These are phyloP conservation scores for Chlamydomonas urium DNA, from an alignment of 139 green algal genomes.

Conservation along the genomic window DNA sequence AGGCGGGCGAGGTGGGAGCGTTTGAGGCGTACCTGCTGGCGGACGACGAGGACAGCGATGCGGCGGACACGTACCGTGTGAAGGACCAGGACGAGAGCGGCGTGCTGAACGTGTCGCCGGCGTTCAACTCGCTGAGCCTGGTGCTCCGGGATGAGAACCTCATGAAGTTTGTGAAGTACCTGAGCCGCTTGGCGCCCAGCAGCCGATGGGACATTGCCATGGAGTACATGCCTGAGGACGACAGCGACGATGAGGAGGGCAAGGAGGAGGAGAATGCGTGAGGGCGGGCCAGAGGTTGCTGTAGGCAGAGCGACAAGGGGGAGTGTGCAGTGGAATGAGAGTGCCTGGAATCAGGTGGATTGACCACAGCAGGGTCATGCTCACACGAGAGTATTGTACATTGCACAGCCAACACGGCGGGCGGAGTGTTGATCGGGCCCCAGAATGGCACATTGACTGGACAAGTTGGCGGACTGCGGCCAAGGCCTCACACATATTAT, in stretches of 20 bases:
- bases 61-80: constrained; percentile 58
- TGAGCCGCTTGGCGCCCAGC: constrained; percentile 24
- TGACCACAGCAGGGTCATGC: too few species aligned
- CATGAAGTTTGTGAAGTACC: constrained; percentile 83
- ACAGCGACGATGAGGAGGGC: constrained; percentile 30
- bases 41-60: constrained; percentile 59
- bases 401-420: too few species aligned
- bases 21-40: constrained; percentile 83
- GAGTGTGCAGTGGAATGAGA: too few species aligned
- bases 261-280: constrained; percentile 3
- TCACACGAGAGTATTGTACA: too few species aligned
- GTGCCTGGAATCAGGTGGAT: too few species aligned
- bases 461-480: too few species aligned
- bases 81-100: constrained; percentile 49
- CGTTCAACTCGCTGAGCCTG: constrained; percentile 76
- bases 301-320: too few species aligned
- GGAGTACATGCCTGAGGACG: constrained; percentile 55
- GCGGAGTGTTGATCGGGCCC: too few species aligned
- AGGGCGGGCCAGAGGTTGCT: too few species aligned
- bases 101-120: constrained; percentile 74
- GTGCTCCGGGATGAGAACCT: constrained; percentile 75
- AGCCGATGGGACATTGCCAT: constrained; percentile 57
- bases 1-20: constrained; percentile 65
- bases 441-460: too few species aligned
- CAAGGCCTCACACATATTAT: too few species aligned